Percentiles rank a stretch among this genome's conserved stretches.
Conservation (phyloP, 306 rosid genomes). For the Biancaea sappan region DNA sequence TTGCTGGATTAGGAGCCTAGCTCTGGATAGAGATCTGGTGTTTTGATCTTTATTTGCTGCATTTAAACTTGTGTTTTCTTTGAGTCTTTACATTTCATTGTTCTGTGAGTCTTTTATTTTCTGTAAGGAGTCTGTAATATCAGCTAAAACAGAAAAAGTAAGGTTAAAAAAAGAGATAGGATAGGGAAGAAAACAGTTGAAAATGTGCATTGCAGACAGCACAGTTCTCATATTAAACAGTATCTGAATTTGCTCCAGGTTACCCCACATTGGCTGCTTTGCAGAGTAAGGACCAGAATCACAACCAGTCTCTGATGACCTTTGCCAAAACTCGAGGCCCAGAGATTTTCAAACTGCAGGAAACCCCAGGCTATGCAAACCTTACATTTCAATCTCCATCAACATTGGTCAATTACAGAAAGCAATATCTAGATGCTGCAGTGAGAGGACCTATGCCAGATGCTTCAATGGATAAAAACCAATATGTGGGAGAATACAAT, state of each 20-base stretch:
- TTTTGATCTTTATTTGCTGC: too few relatives aligned
- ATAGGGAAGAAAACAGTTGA: background rate
- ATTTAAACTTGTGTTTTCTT: too few relatives aligned
- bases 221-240: too few relatives aligned
- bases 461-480: constrained; percentile 12
- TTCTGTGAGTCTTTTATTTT: too few relatives aligned
- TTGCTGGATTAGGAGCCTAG: too few relatives aligned
- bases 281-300: constrained; percentile 4
- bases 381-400: background rate
- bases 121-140: too few relatives aligned
- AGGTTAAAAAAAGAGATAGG: background rate
- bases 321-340: background rate
- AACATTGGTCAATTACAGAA: background rate
- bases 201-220: background rate
- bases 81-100: too few relatives aligned
- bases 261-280: constrained; percentile 1
- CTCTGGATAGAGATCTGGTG: too few relatives aligned
- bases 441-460: constrained; percentile 3
- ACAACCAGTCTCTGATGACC: constrained; percentile 1
- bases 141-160: too few relatives aligned
- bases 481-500: constrained; percentile 17
- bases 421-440: constrained; percentile 26
- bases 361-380: background rate
- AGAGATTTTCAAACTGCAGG: background rate
- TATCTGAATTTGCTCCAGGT: constrained; percentile 5